Conservation (phyloP, 176 grass and related monocot genomes). For the Oryza meyeriana region DNA sequence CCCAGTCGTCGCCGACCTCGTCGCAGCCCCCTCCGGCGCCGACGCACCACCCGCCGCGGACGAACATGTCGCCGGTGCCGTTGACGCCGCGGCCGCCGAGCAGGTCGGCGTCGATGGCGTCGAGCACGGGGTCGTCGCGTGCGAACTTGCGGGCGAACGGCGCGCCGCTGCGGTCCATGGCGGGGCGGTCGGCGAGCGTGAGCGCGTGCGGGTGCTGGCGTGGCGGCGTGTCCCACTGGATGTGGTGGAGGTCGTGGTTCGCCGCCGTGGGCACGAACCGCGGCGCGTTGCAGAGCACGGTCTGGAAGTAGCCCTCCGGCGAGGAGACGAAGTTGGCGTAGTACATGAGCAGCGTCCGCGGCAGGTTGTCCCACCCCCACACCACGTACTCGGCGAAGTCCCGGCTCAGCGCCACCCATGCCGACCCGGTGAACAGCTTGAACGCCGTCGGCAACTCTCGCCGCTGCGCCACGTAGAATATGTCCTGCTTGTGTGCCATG, state of each 20-base stretch:
- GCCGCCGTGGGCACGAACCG: slow-evolving; percentile 62
- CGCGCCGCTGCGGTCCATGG: slow-evolving; percentile 51
- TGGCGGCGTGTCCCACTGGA: slow-evolving; percentile 84
- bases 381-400: slow-evolving; percentile 83
- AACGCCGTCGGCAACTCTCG: slow-evolving; percentile 77
- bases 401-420: slow-evolving; percentile 69
- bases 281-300: slow-evolving; percentile 77
- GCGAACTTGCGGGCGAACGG: slow-evolving; percentile 62
- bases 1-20: slow-evolving; percentile 25
- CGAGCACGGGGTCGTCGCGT: slow-evolving; percentile 47
- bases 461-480: slow-evolving; percentile 51
- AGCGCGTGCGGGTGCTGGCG: slow-evolving; percentile 88
- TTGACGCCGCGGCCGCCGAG: slow-evolving; percentile 28
- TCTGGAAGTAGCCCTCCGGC: slow-evolving; percentile 98
- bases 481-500: slow-evolving; percentile 56
- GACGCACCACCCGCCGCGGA: slow-evolving; percentile 36
- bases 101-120: slow-evolving; percentile 46
- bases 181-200: slow-evolving; percentile 33
- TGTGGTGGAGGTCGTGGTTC: slow-evolving; percentile 94
- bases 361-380: slow-evolving; percentile 98
- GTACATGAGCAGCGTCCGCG: slow-evolving; percentile 94
- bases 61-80: slow-evolving; percentile 18
- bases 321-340: slow-evolving; percentile 95
- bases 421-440: slow-evolving; percentile 85
- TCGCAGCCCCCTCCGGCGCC: slow-evolving; percentile 3